A percentile compares a stretch with the other conserved stretches of the same genome.
Evolutionary conservation across 2,329 filamentous ascomycete species (phyloP).

Genomic region (Aspergillus intermedius): DNA sequence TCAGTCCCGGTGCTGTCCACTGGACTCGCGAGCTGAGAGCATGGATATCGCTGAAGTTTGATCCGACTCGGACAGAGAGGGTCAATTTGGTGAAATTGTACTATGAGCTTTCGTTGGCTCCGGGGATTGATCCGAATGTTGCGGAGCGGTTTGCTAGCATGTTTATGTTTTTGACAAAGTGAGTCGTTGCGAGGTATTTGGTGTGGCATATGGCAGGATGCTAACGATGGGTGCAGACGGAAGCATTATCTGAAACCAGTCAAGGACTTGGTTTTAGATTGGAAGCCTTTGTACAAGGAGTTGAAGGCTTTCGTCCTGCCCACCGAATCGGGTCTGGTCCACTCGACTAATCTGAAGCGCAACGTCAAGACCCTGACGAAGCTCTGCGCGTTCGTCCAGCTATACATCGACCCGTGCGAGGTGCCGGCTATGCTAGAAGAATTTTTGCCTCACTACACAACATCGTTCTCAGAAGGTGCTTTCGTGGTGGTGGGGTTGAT

Average conservation of each 20-base stretch:
- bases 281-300: conserved; percentile 88
- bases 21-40: conserved; percentile 95
- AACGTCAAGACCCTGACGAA: conserved; percentile 73
- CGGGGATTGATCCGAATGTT: conserved; percentile 73
- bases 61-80: conserved; percentile 78
- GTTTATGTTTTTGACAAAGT: conserved; percentile 95
- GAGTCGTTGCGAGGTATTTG: conserved; percentile 28
- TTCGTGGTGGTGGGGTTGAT: conserved; percentile 87
- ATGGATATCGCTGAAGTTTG: conserved; percentile 96
- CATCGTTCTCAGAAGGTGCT: conserved; percentile 83
- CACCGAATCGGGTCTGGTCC: conserved; percentile 63
- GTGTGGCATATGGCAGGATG: neutral
- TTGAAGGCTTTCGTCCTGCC: conserved; percentile 86
- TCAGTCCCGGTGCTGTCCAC: conserved; percentile 85
- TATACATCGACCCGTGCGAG: conserved; percentile 87
- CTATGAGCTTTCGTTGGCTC: conserved; percentile 86
- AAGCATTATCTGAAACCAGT: conserved; percentile 91
- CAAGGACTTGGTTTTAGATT: conserved; percentile 85
- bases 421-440: conserved; percentile 75
- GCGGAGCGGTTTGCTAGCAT: conserved; percentile 92
- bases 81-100: conserved; percentile 83
- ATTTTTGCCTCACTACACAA: conserved; percentile 80
- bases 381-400: conserved; percentile 80
- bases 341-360: conserved; percentile 57
- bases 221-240: conserved; percentile 53